phyloP scores from a whole-genome alignment of 768 basidiomycete genomes.

The Wakefieldia striispora region DNA sequence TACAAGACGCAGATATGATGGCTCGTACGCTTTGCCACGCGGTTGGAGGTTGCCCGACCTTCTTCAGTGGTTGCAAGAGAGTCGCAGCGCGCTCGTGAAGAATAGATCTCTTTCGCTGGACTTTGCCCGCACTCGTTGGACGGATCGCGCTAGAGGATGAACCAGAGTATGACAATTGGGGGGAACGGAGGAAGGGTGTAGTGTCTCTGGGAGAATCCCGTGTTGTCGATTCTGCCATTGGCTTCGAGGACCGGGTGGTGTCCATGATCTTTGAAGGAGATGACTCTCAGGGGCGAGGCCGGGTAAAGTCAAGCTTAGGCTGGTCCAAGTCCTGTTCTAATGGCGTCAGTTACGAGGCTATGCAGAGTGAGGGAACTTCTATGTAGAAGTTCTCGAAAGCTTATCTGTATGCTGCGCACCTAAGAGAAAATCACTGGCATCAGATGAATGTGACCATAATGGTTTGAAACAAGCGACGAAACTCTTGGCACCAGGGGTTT shows the following conservation, averaged over 20 bases:
- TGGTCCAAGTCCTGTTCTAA: too few relatives aligned
- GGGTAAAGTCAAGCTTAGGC: too few relatives aligned
- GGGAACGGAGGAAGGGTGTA: conserved; percentile 3
- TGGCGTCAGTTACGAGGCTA: too few relatives aligned
- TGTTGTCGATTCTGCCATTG: conserved; percentile 11
- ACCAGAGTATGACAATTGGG: not conserved
- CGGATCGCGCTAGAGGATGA: conserved; percentile 14
- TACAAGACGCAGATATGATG: conserved; percentile 59
- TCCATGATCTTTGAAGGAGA: conserved; percentile 13
- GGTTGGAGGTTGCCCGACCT: conserved; percentile 42
- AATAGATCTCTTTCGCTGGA: conserved; percentile 4
- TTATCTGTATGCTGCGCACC: too few relatives aligned
- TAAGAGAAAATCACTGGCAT: too few relatives aligned
- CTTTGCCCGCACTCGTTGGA: not conserved
- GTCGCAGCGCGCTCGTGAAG: conserved; percentile 22
- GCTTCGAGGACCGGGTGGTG: conserved; percentile 1
- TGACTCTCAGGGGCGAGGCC: not conserved
- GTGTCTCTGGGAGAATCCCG: conserved; percentile 3
- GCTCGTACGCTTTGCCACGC: conserved; percentile 47
- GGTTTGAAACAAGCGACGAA: too few relatives aligned
- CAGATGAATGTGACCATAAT: too few relatives aligned
- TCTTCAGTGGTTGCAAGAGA: conserved; percentile 39
- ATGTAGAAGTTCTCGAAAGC: too few relatives aligned
- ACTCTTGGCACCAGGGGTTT: too few relatives aligned
- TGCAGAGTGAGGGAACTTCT: too few relatives aligned